Conservation (phyloP, 768 basidiomycete species). For the Plicaturopsis crispa region DNA sequence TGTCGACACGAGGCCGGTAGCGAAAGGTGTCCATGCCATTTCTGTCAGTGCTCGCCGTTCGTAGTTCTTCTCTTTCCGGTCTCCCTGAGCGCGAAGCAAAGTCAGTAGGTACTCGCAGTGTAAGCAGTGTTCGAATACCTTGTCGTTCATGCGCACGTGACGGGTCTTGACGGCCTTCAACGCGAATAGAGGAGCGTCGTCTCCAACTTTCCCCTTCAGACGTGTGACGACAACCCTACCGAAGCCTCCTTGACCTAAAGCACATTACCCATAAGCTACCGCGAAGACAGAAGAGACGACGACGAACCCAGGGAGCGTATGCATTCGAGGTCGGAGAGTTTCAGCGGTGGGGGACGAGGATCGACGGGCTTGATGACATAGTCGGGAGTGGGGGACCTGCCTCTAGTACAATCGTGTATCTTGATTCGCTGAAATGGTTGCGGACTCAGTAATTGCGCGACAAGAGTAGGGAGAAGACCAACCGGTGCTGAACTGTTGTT, state of each 20-base stretch:
- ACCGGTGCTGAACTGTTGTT: too few relatives aligned
- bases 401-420: slow-evolving; percentile 4
- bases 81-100: slow-evolving; percentile 11
- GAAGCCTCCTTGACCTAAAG: slow-evolving; percentile 32
- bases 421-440: too few relatives aligned
- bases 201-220: slow-evolving; percentile 23
- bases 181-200: slow-evolving; percentile 32
- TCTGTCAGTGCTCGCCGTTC: slow-evolving; percentile 34
- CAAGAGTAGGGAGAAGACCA: too few relatives aligned
- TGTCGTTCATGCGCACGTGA: slow-evolving; percentile 22
- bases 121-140: slow-evolving; percentile 12
- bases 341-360: slow-evolving; percentile 28
- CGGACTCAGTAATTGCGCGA: too few relatives aligned
- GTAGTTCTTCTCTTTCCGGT: slow-evolving; percentile 22
- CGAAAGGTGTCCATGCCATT: slow-evolving; percentile 49
- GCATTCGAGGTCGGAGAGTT: slow-evolving; percentile 33
- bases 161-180: slow-evolving; percentile 36
- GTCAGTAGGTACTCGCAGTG: not conserved
- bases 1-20: slow-evolving; percentile 34
- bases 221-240: slow-evolving; percentile 36
- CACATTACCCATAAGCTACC: slow-evolving; percentile 3
- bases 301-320: slow-evolving; percentile 30
- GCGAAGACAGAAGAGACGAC: not conserved
- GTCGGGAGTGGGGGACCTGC: slow-evolving; percentile 2
- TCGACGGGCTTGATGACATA: slow-evolving; percentile 17